Evolutionary conservation across 2,329 filamentous ascomycete genomes (phyloP).

Genomic region (Lecanicillium sp.): DNA sequence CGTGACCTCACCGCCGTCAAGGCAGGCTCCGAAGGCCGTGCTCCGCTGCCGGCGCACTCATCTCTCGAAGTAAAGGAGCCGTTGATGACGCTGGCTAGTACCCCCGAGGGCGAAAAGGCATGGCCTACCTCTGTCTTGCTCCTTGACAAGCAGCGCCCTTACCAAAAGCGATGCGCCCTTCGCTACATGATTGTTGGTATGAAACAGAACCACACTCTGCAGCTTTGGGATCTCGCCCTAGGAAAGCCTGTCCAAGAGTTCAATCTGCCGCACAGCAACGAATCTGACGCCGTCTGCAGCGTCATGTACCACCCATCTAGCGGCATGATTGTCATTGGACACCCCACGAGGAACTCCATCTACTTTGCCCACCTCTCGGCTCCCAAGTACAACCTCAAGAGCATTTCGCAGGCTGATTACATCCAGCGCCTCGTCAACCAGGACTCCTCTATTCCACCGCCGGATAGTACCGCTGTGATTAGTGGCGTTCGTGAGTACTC

Average conservation of each 20-base stretch:
- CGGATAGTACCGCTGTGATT: conserved; percentile 93
- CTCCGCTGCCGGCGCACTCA: conserved; percentile 45
- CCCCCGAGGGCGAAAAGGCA: conserved; percentile 82
- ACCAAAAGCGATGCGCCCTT: conserved; percentile 80
- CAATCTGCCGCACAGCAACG: conserved; percentile 90
- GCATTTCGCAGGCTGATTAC: conserved; percentile 81
- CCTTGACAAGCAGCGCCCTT: conserved; percentile 91
- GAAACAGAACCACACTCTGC: conserved; percentile 97
- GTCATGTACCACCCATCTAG: conserved; percentile 88
- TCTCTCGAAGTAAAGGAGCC: conserved; percentile 77
- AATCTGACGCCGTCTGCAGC: conserved; percentile 96
- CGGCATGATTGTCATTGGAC: conserved; percentile 89
- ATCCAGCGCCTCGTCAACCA: conserved; percentile 69
- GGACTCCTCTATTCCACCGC: conserved; percentile 67
- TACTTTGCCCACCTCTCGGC: conserved; percentile 96
- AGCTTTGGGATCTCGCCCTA: conserved; percentile 95
- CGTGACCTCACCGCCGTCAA: conserved; percentile 59
- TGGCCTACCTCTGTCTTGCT: conserved; percentile 95
- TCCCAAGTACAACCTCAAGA: conserved; percentile 79
- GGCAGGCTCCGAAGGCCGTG: conserved; percentile 41
- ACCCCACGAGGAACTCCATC: conserved; percentile 93
- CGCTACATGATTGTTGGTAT: conserved; percentile 95
- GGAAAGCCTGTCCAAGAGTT: conserved; percentile 95
- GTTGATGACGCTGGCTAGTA: conserved; percentile 78
- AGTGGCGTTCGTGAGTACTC: conserved; percentile 95